phyloP scores from a whole-genome alignment of 352 stramenopile species.

The Phytophthora sp. region DNA sequence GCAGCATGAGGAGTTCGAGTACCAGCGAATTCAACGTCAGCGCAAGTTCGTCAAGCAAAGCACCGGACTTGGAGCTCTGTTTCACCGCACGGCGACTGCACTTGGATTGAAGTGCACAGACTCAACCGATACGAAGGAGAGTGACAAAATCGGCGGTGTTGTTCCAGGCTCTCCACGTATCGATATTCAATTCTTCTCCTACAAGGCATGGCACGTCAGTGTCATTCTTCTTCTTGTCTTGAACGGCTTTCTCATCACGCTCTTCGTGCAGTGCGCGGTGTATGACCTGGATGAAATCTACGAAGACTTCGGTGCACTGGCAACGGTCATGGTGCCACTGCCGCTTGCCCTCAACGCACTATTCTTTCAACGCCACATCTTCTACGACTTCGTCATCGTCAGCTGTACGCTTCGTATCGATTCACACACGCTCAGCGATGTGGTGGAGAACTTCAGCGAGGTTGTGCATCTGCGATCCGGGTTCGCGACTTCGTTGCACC shows the following conservation, averaged over 20 bases:
- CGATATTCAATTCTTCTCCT: slow-evolving; percentile 57
- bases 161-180: slow-evolving; percentile 12
- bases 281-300: slow-evolving; percentile 47
- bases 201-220: slow-evolving; percentile 67
- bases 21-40: slow-evolving; percentile 13
- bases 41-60: slow-evolving; percentile 10
- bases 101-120: background rate
- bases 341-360: slow-evolving; percentile 50
- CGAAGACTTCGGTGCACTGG: slow-evolving; percentile 32
- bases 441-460: slow-evolving; percentile 66
- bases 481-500: slow-evolving; percentile 39
- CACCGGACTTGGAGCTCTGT: background rate
- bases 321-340: slow-evolving; percentile 43
- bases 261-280: slow-evolving; percentile 62
- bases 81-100: background rate
- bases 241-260: slow-evolving; percentile 65
- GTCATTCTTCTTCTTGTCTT: slow-evolving; percentile 66
- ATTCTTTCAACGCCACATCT: slow-evolving; percentile 58
- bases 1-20: slow-evolving; percentile 28
- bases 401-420: slow-evolving; percentile 60
- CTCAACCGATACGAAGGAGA: background rate
- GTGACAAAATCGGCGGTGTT: slow-evolving; percentile 11
- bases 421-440: slow-evolving; percentile 50
- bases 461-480: slow-evolving; percentile 52
- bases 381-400: slow-evolving; percentile 64